These are phyloP conservation scores for Penicillium atrosanguineum DNA, from an alignment of 495 filamentous ascomycete species.

Conservation along the genomic window DNA sequence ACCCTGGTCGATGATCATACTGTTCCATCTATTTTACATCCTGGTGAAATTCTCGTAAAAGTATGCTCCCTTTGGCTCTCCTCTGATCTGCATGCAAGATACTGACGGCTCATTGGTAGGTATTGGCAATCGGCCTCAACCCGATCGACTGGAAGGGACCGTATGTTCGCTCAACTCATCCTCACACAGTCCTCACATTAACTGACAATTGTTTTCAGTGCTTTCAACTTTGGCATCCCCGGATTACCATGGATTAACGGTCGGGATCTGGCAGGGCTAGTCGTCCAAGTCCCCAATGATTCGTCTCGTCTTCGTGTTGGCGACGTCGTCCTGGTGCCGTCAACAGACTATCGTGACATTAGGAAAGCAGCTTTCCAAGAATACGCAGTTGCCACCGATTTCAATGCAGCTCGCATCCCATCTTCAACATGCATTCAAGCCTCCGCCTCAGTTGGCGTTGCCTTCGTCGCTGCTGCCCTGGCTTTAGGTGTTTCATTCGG, in stretches of 20 bases:
- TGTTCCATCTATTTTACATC: constrained; percentile 43
- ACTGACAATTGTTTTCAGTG: constrained; percentile 28
- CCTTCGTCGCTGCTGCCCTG: constrained; percentile 58
- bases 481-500: constrained; percentile 62
- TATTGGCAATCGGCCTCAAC: constrained; percentile 62
- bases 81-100: not conserved
- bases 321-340: constrained; percentile 60
- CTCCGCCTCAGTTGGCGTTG: constrained; percentile 61
- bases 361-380: constrained; percentile 68
- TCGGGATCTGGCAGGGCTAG: constrained; percentile 58
- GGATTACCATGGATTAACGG: constrained; percentile 65
- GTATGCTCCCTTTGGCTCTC: constrained; percentile 14
- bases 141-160: constrained; percentile 74
- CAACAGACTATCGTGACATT: constrained; percentile 69
- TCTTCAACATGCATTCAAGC: constrained; percentile 42
- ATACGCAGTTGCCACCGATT: constrained; percentile 60
- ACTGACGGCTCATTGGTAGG: constrained; percentile 21
- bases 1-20: constrained; percentile 45
- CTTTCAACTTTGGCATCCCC: constrained; percentile 66
- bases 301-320: constrained; percentile 48
- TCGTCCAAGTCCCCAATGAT: constrained; percentile 45
- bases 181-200: not conserved
- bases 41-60: constrained; percentile 56
- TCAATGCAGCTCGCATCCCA: constrained; percentile 61
- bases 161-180: constrained; percentile 31